Evolutionary conservation across 805 yeast genomes (phyloP), one percentile per base, ranked within the genome.

Genomic region (Hermanozyma aechmeae): DNA sequence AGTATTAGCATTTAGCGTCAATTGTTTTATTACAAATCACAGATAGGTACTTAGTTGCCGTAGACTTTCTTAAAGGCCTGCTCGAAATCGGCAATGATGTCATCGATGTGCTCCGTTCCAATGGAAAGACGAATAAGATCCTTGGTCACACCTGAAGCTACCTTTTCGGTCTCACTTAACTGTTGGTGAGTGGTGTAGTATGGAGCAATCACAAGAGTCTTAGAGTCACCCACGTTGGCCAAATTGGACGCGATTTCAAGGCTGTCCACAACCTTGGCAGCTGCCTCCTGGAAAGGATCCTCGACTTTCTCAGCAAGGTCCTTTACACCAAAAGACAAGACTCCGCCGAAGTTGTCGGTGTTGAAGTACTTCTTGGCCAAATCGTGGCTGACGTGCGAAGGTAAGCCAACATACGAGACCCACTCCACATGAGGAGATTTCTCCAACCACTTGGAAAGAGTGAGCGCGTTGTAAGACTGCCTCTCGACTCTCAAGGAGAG

Each of bases 221-320:
- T 92, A 28, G 89, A 78, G 51, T 89, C 98, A 52, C 98, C 98
- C 34, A 89, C 96, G 49, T 89, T 89, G 28, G 98, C 97, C 52
- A 92, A 74, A 64, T 86, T 83, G 18, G 95, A 79, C 32, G 95
- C 93, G 33, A 92, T 60, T 58, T 84, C 73, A 57, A 92, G 73
- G 44, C 61, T 63, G 57, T 87, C 95, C 36, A 84, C 95, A 36
- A 86, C 84, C 44, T 67, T 71, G 31, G 89, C 87, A 45, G 94
- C 85, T 23, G 87, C 73, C 40, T 76, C 80, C 45, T 73, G 53
- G 64, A 81, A 83, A 38, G 76, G 79, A 42, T 72, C 73, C 22
- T 62, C 72, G 6, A 63, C 58, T 23, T 58, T 51, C 16, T 51
- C 47, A 12, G 28, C 28, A 35, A 75, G 54, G 30, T 71, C 73